These are phyloP conservation scores for Solanum megistacrolobum DNA, from an alignment of 257 asterid genomes.

Conservation along the genomic window DNA sequence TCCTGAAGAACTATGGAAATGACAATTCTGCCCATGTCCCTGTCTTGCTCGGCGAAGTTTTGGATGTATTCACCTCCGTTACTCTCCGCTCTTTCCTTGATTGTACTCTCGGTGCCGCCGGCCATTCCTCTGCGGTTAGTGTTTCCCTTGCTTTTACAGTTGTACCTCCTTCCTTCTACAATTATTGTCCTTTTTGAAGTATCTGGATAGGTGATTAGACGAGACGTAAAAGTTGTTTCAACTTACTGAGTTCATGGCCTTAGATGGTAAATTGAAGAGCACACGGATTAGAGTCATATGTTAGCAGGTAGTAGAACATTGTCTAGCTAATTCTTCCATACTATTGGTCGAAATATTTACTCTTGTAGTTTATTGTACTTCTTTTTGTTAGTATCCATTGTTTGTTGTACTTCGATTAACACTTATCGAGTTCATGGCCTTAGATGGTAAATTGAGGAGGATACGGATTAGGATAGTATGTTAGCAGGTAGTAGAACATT, in stretches of 20 bases:
- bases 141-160: not conserved
- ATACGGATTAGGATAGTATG: not conserved
- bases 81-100: conserved; percentile 73
- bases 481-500: not conserved
- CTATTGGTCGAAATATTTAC: not conserved
- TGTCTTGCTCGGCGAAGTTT: conserved; percentile 79
- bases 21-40: conserved; percentile 64
- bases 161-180: not conserved
- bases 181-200: not conserved
- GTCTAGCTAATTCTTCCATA: not conserved
- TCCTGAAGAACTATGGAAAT: conserved; percentile 43
- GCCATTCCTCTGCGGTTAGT: conserved; percentile 77
- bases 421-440: not conserved
- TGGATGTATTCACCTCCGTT: conserved; percentile 58
- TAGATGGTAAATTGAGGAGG: not conserved
- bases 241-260: not conserved
- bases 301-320: not conserved
- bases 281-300: not conserved
- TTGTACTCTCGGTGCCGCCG: conserved; percentile 95
- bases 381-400: not conserved
- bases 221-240: not conserved
- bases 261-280: not conserved
- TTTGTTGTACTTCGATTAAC: not conserved
- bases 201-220: not conserved
- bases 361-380: not conserved